A percentile compares a stretch with the other conserved stretches of the same genome.
Evolutionary conservation across 148 eudicot species (phyloP).

Genomic region (Heliamphora exappendiculata): DNA sequence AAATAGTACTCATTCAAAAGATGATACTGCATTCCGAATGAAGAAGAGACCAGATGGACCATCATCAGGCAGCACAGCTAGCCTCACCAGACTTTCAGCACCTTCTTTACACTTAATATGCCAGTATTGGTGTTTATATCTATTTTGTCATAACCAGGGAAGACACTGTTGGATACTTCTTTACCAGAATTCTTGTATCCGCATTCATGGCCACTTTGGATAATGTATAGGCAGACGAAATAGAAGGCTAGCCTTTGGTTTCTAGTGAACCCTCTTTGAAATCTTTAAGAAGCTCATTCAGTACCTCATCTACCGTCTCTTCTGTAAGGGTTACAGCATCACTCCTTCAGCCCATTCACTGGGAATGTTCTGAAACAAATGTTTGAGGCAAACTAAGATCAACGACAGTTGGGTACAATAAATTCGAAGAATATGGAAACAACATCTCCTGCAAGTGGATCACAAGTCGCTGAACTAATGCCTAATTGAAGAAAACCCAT

Average conservation of each 20-base stretch:
- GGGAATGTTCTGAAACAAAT: slow-evolving; percentile 9
- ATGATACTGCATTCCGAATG: not conserved
- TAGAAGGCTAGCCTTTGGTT: slow-evolving; percentile 16
- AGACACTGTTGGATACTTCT: slow-evolving; percentile 32
- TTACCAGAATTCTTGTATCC: slow-evolving; percentile 27
- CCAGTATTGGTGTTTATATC: slow-evolving; percentile 27
- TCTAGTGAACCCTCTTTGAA: slow-evolving; percentile 16
- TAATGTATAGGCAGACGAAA: slow-evolving; percentile 12
- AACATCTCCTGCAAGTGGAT: not conserved
- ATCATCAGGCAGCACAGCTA: slow-evolving; percentile 33
- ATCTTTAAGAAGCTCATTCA: slow-evolving; percentile 32
- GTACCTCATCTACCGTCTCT: slow-evolving; percentile 28
- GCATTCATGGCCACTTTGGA: slow-evolving; percentile 32
- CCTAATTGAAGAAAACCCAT: no score
- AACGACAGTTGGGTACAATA: not conserved
- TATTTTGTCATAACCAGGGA: slow-evolving; percentile 44
- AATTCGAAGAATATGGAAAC: not conserved
- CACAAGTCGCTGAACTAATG: no score
- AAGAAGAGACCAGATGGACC: slow-evolving; percentile 29
- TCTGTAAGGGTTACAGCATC: slow-evolving; percentile 40
- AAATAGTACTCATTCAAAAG: not conserved
- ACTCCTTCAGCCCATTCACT: slow-evolving; percentile 26
- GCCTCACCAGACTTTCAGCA: slow-evolving; percentile 29
- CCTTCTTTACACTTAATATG: slow-evolving; percentile 29
- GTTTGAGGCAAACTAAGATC: not conserved